These are phyloP conservation scores for Rhododendron ovatum DNA, from an alignment of 148 eudicot species.

Conservation along the genomic window DNA sequence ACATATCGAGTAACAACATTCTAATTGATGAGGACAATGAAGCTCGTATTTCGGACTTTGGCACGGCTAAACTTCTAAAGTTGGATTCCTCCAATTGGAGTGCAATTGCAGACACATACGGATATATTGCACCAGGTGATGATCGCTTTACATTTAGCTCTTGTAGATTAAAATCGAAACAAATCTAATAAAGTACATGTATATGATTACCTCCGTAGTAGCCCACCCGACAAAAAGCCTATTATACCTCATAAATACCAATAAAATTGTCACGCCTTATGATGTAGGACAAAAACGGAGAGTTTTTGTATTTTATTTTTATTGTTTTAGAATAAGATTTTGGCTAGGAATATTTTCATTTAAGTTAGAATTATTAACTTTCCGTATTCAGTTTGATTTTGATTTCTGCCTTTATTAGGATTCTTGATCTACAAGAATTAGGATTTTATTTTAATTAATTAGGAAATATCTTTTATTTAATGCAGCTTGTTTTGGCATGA, in stretches of 20 bases:
- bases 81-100: constrained; percentile 1
- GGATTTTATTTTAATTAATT: too few relatives aligned
- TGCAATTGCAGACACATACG: not conserved
- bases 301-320: too few relatives aligned
- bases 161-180: not conserved
- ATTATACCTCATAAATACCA: not conserved
- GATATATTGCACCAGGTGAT: not conserved
- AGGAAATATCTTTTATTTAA: too few relatives aligned
- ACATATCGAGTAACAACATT: not conserved
- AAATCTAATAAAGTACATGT: not conserved
- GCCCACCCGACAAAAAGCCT: not conserved
- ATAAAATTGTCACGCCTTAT: too few relatives aligned
- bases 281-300: too few relatives aligned
- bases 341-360: too few relatives aligned
- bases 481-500: too few relatives aligned
- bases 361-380: too few relatives aligned
- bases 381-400: too few relatives aligned
- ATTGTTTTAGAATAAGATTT: too few relatives aligned
- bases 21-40: not conserved
- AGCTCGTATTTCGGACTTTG: constrained; percentile 3
- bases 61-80: not conserved
- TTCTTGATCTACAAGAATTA: too few relatives aligned
- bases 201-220: not conserved
- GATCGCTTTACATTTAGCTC: not conserved
- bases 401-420: too few relatives aligned